Evolutionary conservation across 1,284 basidiomycete species (phyloP).

Genomic region (Cryptococcus sp.): DNA sequence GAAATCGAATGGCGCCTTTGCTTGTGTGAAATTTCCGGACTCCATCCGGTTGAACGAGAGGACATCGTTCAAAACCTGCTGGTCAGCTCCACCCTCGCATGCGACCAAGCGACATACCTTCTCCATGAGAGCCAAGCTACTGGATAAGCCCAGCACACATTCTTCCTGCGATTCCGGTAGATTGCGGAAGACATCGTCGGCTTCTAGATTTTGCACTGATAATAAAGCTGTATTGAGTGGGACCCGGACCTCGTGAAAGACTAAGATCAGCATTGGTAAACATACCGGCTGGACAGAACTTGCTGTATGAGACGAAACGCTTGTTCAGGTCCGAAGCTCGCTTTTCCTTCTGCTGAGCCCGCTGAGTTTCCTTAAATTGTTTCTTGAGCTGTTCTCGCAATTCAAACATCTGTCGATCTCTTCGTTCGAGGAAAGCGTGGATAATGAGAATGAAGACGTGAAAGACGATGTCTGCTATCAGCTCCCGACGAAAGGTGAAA

Average conservation of each 20-base stretch:
- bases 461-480: background rate
- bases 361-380: background rate
- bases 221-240: background rate
- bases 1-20: background rate
- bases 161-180: background rate
- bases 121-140: background rate
- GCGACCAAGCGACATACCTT: background rate
- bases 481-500: background rate
- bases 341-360: background rate
- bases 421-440: background rate
- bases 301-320: constrained; percentile 1
- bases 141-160: background rate
- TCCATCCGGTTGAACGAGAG: constrained; percentile 1
- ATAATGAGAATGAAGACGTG: background rate
- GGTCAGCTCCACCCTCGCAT: background rate
- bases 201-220: background rate
- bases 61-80: background rate
- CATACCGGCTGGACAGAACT: background rate
- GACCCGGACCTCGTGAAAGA: background rate
- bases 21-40: background rate
- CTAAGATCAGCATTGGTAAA: background rate
- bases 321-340: background rate
- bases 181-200: background rate
- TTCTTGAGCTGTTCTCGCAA: background rate
- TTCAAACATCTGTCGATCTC: background rate